Percentiles rank a stretch among this genome's conserved stretches.
Evolutionary conservation across 805 yeast species (phyloP).

Genomic region (Kuraishia ogatae): DNA sequence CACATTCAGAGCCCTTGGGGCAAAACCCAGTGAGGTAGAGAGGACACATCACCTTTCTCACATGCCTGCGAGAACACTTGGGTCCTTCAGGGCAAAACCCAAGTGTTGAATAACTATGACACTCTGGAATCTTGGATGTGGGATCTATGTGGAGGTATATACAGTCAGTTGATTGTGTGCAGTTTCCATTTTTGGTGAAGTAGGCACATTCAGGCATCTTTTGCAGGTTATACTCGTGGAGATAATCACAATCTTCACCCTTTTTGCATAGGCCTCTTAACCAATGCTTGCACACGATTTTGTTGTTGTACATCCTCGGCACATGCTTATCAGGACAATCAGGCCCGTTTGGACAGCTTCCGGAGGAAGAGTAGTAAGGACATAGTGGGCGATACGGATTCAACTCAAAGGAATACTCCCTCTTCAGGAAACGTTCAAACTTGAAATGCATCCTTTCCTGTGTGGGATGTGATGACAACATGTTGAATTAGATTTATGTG

Average conservation of each 20-base stretch:
- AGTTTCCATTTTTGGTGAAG: slow-evolving; percentile 72
- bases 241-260: slow-evolving; percentile 91
- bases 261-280: slow-evolving; percentile 93
- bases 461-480: not conserved
- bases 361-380: slow-evolving; percentile 55
- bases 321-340: slow-evolving; percentile 80
- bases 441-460: slow-evolving; percentile 23
- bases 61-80: slow-evolving; percentile 71
- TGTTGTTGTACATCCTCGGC: slow-evolving; percentile 51
- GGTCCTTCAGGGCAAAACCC: slow-evolving; percentile 96
- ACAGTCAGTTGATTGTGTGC: slow-evolving; percentile 93
- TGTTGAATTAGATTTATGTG: not conserved
- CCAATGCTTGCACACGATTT: slow-evolving; percentile 98
- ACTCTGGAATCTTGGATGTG: slow-evolving; percentile 77
- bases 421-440: slow-evolving; percentile 76
- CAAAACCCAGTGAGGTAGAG: slow-evolving; percentile 85
- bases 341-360: slow-evolving; percentile 80
- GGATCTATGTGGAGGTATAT: slow-evolving; percentile 90
- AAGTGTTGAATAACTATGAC: slow-evolving; percentile 63
- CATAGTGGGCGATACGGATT: slow-evolving; percentile 90
- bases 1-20: slow-evolving; percentile 79
- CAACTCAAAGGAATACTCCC: slow-evolving; percentile 73
- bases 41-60: slow-evolving; percentile 69
- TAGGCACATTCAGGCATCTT: slow-evolving; percentile 97
- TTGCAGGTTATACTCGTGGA: slow-evolving; percentile 89